These are phyloP conservation scores for Penicillium waksmanii DNA, from an alignment of 495 filamentous ascomycete species.

Conservation along the genomic window DNA sequence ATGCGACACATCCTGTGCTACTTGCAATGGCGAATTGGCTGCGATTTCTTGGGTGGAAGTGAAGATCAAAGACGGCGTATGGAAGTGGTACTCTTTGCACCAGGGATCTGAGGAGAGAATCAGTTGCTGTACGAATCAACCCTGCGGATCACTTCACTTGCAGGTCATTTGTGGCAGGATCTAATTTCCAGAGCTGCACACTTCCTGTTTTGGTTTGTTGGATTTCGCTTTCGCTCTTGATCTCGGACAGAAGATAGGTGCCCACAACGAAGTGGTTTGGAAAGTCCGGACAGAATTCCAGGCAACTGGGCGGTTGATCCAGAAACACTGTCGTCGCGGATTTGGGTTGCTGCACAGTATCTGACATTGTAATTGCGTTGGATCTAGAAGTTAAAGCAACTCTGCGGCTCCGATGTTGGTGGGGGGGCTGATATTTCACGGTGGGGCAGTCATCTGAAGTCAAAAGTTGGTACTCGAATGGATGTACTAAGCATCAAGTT, in stretches of 20 bases:
- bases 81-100: constrained; percentile 55
- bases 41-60: constrained; percentile 67
- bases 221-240: constrained; percentile 34
- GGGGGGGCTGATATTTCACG: not conserved
- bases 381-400: not conserved
- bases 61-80: constrained; percentile 82
- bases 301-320: constrained; percentile 76
- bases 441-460: not conserved
- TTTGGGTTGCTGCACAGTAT: constrained; percentile 17
- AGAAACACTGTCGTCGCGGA: constrained; percentile 45
- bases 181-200: constrained; percentile 65
- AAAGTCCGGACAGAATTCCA: constrained; percentile 73
- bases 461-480: not conserved
- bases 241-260: constrained; percentile 76
- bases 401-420: not conserved
- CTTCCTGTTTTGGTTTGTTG: constrained; percentile 71
- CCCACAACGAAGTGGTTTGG: constrained; percentile 77
- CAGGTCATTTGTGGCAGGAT: constrained; percentile 47
- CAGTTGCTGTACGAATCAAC: not conserved
- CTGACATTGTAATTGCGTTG: not conserved
- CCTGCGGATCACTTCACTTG: constrained; percentile 38
- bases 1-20: constrained; percentile 68
- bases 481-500: too few relatives aligned
- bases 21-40: constrained; percentile 68
- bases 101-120: constrained; percentile 29